Conservation (phyloP, 106 monocot genomes). For the Alisma plantagoaquatica region DNA sequence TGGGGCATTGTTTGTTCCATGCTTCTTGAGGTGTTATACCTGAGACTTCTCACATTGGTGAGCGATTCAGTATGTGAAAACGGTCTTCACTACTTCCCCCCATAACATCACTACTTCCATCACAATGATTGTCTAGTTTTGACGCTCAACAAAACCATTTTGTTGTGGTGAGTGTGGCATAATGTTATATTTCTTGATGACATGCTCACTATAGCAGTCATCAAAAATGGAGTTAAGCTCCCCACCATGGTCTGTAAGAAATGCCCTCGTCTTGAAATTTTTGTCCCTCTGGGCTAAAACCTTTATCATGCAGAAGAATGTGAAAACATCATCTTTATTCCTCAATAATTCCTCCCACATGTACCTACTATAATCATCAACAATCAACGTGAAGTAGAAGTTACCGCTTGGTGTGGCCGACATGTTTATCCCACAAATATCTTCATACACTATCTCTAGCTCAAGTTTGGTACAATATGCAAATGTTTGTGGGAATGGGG, state of each 20-base stretch:
- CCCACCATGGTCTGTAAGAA: too few species aligned
- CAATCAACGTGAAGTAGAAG: too few species aligned
- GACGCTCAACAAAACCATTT: constrained; percentile 1
- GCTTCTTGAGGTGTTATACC: background rate
- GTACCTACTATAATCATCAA: background rate
- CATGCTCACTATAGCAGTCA: background rate
- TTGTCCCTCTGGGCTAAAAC: too few species aligned
- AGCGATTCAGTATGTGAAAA: constrained; percentile 1
- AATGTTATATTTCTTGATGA: background rate
- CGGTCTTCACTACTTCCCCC: background rate
- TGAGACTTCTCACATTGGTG: background rate
- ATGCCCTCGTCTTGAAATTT: too few species aligned
- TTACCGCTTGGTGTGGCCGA: too few species aligned
- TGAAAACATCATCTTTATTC: background rate
- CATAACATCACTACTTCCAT: constrained; percentile 1
- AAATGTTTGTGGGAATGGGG: too few species aligned
- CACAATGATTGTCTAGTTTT: too few species aligned
- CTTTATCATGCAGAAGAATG: background rate
- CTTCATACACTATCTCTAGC: background rate
- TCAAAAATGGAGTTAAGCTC: too few species aligned
- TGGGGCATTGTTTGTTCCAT: background rate
- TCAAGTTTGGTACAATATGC: background rate
- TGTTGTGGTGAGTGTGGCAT: background rate
- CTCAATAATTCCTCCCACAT: background rate
- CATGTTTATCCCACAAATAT: constrained; percentile 1